A percentile compares a stretch with the other conserved stretches of the same genome.
Conservation (phyloP, 2,329 filamentous ascomycete species). For the Xylariaceae sp. region DNA sequence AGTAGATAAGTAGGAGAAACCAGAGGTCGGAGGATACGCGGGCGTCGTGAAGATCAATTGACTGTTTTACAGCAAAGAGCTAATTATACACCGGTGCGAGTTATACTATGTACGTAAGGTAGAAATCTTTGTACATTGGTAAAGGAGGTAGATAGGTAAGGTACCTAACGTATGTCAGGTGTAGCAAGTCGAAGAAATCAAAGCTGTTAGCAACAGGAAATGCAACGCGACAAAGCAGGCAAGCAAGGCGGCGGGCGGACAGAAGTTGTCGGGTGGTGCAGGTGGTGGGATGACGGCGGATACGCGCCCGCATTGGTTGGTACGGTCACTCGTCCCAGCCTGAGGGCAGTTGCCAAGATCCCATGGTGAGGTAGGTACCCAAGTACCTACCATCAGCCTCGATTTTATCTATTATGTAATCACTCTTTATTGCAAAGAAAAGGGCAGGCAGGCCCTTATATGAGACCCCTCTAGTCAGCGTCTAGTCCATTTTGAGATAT, state of each 20-base stretch:
- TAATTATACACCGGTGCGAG: not conserved
- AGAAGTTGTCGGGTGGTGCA: slow-evolving; percentile 19
- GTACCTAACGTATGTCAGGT: not conserved
- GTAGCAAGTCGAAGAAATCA: not conserved
- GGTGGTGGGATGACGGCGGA: slow-evolving; percentile 26
- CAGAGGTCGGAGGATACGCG: not conserved
- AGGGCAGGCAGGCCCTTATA: too few relatives aligned
- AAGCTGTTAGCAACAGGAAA: not conserved
- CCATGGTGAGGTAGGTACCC: too few relatives aligned
- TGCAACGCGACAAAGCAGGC: slow-evolving; percentile 20
- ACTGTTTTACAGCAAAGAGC: slow-evolving; percentile 1
- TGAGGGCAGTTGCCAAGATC: slow-evolving; percentile 20
- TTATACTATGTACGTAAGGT: not conserved
- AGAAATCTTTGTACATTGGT: slow-evolving; percentile 10
- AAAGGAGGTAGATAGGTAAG: not conserved
- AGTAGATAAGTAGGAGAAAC: not conserved
- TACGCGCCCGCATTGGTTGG: slow-evolving; percentile 22
- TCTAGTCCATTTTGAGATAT: too few relatives aligned
- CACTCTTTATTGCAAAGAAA: too few relatives aligned
- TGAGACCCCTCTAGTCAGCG: too few relatives aligned
- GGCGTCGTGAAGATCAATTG: slow-evolving; percentile 18
- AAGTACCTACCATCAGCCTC: too few relatives aligned
- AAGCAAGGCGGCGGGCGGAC: slow-evolving; percentile 20
- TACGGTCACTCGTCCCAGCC: slow-evolving; percentile 7
- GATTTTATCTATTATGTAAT: too few relatives aligned